Base-by-base conservation (phyloP, 2,329 filamentous ascomycete genomes). In the Calonectria hawksworthii region DNA sequence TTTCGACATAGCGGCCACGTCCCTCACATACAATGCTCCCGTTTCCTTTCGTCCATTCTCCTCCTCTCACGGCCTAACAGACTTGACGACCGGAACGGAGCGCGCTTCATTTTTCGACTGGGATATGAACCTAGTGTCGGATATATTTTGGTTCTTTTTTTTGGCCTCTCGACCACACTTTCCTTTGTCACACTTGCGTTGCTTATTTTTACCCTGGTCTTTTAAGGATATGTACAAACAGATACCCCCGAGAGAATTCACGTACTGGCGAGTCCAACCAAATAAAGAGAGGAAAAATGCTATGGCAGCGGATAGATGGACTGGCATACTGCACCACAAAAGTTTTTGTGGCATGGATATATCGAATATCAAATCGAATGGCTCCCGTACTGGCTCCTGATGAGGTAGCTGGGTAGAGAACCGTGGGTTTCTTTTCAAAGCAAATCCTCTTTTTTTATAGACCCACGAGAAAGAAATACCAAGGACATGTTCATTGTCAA, bases 141-240 rank as follows among this genome's bases (percentile, higher is more conserved):
- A 54, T n/a, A 28, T 28, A 23, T 54, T 47, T 70, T 73, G 38
- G 14, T 32, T 32, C 7, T 66, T 59, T 52, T 32, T 21, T 61
- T 67, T 66, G 28, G 67, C 68, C 74, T 74, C 74, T 75, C 26
- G 34, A 68, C 47, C 65, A 38, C 47, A 54, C 71, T 80, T 76
- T 77, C 77, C 74, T 81, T 81, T 79, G 76, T 79, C 59, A 36
- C 59, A 36, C 66, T 63, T 65, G 75, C 30, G 77, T 74, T 75
- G 4, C 23, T 72, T 68, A 36, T 70, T 70, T 75, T 73, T 75
- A 72, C 54, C 50, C 21, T 51, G 56, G 74, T 74, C 74, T 63
- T 70, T 80, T 77, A 74, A 69, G 75, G 74, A 80, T 71, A 77
- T 81, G 79, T 81, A 81, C 71, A 81, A 63, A 80, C 78, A 81